Evolutionary conservation across 176 grass and related monocot genomes (phyloP).

Genomic region (Pontederia crassipes): DNA sequence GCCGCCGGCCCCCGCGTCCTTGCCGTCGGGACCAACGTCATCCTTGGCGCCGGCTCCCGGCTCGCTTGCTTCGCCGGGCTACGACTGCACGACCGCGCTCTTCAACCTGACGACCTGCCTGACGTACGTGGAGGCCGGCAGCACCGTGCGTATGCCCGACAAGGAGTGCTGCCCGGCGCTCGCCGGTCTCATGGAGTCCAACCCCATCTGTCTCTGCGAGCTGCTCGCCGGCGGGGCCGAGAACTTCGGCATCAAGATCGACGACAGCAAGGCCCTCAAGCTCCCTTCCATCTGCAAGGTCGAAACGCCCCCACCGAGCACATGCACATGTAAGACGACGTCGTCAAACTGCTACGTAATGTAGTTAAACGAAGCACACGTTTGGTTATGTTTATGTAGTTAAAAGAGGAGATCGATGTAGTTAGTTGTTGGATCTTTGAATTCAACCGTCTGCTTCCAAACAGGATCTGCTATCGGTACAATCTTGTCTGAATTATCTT

Average conservation of each 20-base stretch:
- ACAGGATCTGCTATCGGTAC: too few species aligned
- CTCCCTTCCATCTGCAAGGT: slow-evolving; percentile 73
- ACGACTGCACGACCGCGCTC: slow-evolving; percentile 48
- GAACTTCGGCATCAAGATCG: slow-evolving; percentile 36
- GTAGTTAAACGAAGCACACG: too few species aligned
- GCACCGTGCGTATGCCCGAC: slow-evolving; percentile 59
- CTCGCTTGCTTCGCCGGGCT: slow-evolving; percentile 19
- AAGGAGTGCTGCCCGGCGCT: slow-evolving; percentile 67
- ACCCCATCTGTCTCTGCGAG: slow-evolving; percentile 54
- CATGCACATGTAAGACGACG: slow-evolving; percentile 41
- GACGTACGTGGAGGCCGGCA: slow-evolving; percentile 63
- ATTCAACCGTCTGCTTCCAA: too few species aligned
- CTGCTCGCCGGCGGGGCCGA: slow-evolving; percentile 33
- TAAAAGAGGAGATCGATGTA: too few species aligned
- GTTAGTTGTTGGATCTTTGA: too few species aligned
- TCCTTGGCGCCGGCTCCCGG: neutral
- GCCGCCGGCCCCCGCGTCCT: neutral
- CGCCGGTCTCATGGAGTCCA: slow-evolving; percentile 29
- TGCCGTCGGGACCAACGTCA: neutral
- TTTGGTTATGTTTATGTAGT: too few species aligned
- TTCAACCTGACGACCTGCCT: slow-evolving; percentile 53
- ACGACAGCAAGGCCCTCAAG: slow-evolving; percentile 52
- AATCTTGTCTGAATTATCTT: too few species aligned
- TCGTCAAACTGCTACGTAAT: too few species aligned
- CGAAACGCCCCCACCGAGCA: slow-evolving; percentile 51